Evolutionary conservation across 331 rosid species (phyloP), one percentile per base, ranked within the genome.

Genomic region (Rhamnella rubrinervis): DNA sequence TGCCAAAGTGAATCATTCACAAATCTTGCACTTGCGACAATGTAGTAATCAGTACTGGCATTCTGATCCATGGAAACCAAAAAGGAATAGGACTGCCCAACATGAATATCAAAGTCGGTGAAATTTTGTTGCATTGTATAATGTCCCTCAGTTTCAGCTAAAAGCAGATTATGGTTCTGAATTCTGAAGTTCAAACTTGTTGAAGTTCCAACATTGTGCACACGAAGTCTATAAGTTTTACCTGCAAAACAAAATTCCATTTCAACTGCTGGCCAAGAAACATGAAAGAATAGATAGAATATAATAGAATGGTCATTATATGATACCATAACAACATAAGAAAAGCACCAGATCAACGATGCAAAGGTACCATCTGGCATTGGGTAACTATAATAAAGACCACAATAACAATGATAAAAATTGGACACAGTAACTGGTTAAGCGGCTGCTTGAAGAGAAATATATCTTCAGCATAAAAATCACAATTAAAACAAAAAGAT

Each of bases 61-160:
- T 93, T 88, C 73, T 93, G 98, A 75, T 91, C 96, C 75, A 80
- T 85, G 53, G 91, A 77, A 67, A 93, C 78, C 71, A 93, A 84
- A 80, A 93, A 93, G 31, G 97, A 84, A 77, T 87, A 89, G 19
- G 98, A 93, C 72, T 93, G 98, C 59, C 98, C 98, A 46, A 89
- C 96, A 73, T 88, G 97, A 68, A 91, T 89, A 76, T 93, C 98
- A 49, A 93, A 80, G 67, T 78, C 66, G 1, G 92, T 81, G 59
- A 49, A 89, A 79, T 93, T 91, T 73, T 83, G 77, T 73, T 88
- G 96, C 55, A 21, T 52, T 28, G 97, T 84, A 79, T 91, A 93
- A 70, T 55, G 56, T 4, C 98, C 98, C 80, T 93, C 97, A 5
- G 96, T 84, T 75, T 93, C 98, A 13, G 75, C 97, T 40, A 93